Base-by-base conservation (phyloP, 306 rosid genomes). In the Parietaria judaica region DNA sequence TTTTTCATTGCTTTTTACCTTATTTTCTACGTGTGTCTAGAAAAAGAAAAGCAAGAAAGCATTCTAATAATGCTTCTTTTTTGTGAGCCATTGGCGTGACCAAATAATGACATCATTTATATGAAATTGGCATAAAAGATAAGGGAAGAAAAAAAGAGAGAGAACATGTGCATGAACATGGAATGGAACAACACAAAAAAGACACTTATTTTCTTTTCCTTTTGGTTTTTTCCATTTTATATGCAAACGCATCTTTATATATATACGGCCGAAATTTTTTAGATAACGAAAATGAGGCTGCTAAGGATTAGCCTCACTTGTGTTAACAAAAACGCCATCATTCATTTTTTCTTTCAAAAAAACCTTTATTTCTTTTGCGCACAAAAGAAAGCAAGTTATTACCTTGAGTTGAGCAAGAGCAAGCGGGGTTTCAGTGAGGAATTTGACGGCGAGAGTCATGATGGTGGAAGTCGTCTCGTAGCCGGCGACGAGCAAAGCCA, bases 381-480 rank as follows among this genome's bases (percentile, higher is more conserved):
- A 5, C 45, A 5, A 41, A 41, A 41, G 45, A 5, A 41, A 41
- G 31, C 45, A 41, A 41, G 45, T 41, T 39, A 39, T 39, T 49
- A 92, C 99, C 99, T 86, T 81, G 60, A 92, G 89, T 51, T 92
- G 95, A 65, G 89, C 92, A 53, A 84, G 62, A 69, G 99, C 99
- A 6, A 84, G 76, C 61, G 99, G 99, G 49, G 96, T 84, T 69
- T 88, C 99, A 1, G 94, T 86, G 66, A 92, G 84, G 66, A 92
- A 92, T 80, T 92, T 92, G 14, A 92, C 79, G 31, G 99, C 96
- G 13, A 92, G 99, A 41, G 99, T 92, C 95, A 92, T 92, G 37
- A 83, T 84, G 3, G 99, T 88, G 3, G 99, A 88, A 56, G 99
- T 92, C 44, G 96, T 92, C 70, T 92, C 99, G 10, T 88, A 92